phyloP scores from a whole-genome alignment of 2,329 filamentous ascomycete species.

The Hypoxylon sp. region DNA sequence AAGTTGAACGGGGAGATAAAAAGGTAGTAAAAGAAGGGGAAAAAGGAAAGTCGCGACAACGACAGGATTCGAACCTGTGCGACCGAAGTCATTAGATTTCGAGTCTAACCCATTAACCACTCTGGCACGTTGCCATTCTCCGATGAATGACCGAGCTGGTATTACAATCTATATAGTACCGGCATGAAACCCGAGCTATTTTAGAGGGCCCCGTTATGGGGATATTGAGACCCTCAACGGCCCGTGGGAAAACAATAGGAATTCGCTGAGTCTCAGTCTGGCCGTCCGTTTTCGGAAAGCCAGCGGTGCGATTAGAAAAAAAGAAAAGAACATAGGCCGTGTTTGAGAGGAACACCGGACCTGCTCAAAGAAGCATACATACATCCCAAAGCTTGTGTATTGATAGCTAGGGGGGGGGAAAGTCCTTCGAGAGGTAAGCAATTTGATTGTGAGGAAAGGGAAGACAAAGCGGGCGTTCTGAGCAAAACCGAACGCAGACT shows the following conservation, averaged over 20 bases:
- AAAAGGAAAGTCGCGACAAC: slow-evolving; percentile 37
- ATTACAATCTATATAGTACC: neutral
- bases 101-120: slow-evolving; percentile 44
- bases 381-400: neutral
- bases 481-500: slow-evolving; percentile 19
- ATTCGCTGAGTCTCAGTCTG: neutral
- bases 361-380: neutral
- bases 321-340: neutral
- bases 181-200: neutral
- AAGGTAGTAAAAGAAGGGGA: slow-evolving; percentile 3
- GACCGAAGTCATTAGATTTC: slow-evolving; percentile 44
- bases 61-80: slow-evolving; percentile 43
- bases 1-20: too few species aligned
- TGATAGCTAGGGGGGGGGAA: neutral
- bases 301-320: neutral
- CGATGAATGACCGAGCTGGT: neutral
- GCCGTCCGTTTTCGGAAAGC: slow-evolving; percentile 6
- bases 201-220: neutral
- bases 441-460: neutral
- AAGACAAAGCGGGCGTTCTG: slow-evolving; percentile 17
- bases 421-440: neutral
- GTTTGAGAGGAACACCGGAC: neutral
- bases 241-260: neutral
- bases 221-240: neutral
- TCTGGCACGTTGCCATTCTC: slow-evolving; percentile 37